Evolutionary conservation across 768 basidiomycete genomes (phyloP).

Genomic region (Coprinopsis sp.): DNA sequence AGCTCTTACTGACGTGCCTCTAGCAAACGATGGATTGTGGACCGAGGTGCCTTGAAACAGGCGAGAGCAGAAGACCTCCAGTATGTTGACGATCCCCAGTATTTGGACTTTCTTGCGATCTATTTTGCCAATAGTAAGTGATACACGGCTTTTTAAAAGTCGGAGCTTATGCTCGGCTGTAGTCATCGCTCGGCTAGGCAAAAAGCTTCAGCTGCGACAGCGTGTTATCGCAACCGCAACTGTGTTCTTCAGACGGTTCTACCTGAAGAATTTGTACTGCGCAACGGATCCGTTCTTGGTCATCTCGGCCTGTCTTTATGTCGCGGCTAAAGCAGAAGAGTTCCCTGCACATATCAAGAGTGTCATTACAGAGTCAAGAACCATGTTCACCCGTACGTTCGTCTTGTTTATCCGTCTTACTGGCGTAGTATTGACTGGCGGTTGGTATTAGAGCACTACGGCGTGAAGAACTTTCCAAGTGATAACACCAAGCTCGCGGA

Average conservation of each 20-base stretch:
- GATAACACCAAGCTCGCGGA: conserved; percentile 93
- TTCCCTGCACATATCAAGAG: conserved; percentile 93
- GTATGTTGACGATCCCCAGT: conserved; percentile 75
- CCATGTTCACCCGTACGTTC: conserved; percentile 65
- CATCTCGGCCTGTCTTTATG: conserved; percentile 89
- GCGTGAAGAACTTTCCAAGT: conserved; percentile 71
- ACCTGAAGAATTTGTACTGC: conserved; percentile 91
- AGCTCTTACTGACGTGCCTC: conserved; percentile 14
- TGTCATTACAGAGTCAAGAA: conserved; percentile 77
- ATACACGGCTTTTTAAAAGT: neutral
- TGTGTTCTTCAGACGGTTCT: conserved; percentile 95
- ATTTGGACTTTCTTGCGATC: conserved; percentile 76
- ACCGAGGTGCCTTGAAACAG: conserved; percentile 66
- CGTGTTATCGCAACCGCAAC: conserved; percentile 91
- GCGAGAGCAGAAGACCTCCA: conserved; percentile 75
- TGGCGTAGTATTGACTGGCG: neutral
- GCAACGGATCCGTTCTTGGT: conserved; percentile 95
- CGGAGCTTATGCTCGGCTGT: conserved; percentile 1
- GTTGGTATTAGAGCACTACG: neutral
- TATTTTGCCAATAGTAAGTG: conserved; percentile 80
- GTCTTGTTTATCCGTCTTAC: neutral
- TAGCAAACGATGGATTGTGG: conserved; percentile 91
- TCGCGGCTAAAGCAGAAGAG: conserved; percentile 97
- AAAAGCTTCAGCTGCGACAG: conserved; percentile 78
- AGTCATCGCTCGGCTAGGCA: conserved; percentile 87